Conservation (phyloP, 345 rosid species). For the Isatis tinctoria region DNA sequence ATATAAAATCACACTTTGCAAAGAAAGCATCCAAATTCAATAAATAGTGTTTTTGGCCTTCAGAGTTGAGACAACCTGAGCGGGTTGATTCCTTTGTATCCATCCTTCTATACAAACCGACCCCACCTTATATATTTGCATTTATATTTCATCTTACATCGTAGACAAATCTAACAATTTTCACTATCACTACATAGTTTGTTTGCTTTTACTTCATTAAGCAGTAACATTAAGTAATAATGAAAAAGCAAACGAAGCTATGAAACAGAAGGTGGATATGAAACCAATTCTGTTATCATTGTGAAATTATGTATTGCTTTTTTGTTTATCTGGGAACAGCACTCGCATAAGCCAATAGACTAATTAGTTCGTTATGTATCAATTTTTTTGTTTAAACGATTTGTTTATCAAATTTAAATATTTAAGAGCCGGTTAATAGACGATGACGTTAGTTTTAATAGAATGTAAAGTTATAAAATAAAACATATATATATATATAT, state of each 20-base stretch:
- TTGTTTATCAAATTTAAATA: too few relatives aligned
- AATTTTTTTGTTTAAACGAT: too few relatives aligned
- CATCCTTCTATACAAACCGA: slow-evolving; percentile 37
- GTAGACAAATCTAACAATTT: not conserved
- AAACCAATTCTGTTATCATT: not conserved
- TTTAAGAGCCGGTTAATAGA: too few relatives aligned
- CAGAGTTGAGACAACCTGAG: slow-evolving; percentile 31
- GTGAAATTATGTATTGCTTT: not conserved
- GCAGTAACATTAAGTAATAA: not conserved
- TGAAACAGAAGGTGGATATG: not conserved
- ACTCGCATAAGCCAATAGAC: not conserved
- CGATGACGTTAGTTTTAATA: too few relatives aligned
- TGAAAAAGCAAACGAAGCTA: not conserved
- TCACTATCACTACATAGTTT: not conserved
- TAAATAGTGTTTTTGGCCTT: slow-evolving; percentile 15
- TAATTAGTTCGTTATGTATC: not conserved
- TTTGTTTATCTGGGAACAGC: too few relatives aligned
- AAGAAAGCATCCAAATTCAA: slow-evolving; percentile 1
- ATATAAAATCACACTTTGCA: not conserved
- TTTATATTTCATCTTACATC: slow-evolving; percentile 9
- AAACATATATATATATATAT: too few relatives aligned
- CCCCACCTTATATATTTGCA: slow-evolving; percentile 37
- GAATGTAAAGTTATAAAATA: too few relatives aligned
- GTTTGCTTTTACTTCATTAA: not conserved
- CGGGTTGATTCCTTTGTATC: slow-evolving; percentile 37